These are phyloP conservation scores for Teunomyces stri DNA, from an alignment of 805 yeast genomes.

Conservation along the genomic window DNA sequence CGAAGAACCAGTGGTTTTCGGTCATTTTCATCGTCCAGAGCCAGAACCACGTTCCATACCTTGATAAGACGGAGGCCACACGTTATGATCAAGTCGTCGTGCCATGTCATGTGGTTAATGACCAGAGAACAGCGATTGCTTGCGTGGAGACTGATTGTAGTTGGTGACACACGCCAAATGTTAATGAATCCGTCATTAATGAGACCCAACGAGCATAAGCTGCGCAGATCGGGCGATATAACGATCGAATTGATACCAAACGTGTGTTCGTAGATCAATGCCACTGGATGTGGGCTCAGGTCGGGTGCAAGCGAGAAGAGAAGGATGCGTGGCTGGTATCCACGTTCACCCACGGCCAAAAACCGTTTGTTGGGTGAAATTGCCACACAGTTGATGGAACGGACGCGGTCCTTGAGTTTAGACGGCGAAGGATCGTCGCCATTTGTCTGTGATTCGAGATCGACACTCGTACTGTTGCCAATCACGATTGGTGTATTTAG, in stretches of 20 bases:
- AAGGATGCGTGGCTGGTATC: conserved; percentile 64
- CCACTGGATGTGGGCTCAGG: conserved; percentile 48
- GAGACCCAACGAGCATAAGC: conserved; percentile 61
- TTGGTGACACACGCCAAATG: conserved; percentile 49
- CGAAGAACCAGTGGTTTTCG: conserved; percentile 25
- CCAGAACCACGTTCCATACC: conserved; percentile 48
- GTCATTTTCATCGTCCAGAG: conserved; percentile 13
- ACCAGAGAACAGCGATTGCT: conserved; percentile 64
- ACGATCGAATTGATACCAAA: conserved; percentile 57
- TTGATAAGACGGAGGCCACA: conserved; percentile 61
- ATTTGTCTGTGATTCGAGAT: conserved; percentile 8
- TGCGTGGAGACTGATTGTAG: conserved; percentile 34
- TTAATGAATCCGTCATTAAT: conserved; percentile 66
- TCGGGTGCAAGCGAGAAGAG: conserved; percentile 56
- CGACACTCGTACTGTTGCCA: conserved; percentile 12
- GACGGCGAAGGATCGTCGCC: conserved; percentile 14
- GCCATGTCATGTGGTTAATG: conserved; percentile 58
- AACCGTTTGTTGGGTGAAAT: conserved; percentile 52
- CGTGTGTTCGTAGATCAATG: conserved; percentile 57
- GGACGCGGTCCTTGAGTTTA: conserved; percentile 40
- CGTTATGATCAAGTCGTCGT: conserved; percentile 48
- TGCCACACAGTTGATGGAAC: conserved; percentile 56
- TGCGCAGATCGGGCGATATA: conserved; percentile 58
- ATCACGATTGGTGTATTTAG: conserved; percentile 21
- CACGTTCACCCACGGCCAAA: conserved; percentile 69